phyloP scores from a whole-genome alignment of 352 stramenopile species.

The Pythium oligandrum region DNA sequence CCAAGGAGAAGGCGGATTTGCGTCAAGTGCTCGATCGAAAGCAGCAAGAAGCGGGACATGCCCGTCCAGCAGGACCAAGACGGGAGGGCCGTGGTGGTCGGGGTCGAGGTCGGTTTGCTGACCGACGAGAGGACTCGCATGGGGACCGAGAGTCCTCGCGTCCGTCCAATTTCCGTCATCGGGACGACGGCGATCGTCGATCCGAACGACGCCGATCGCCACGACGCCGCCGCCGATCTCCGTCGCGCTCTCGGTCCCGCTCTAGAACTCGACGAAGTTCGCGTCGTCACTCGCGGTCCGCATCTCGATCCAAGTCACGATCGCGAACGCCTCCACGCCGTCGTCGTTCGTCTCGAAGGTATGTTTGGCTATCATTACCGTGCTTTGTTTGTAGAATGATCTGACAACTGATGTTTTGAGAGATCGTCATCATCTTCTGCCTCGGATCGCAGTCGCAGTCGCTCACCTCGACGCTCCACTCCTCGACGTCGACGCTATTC shows the following conservation, averaged over 20 bases:
- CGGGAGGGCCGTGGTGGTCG: background rate
- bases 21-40: slow-evolving; percentile 57
- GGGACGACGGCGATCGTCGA: background rate
- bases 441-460: slow-evolving; percentile 1
- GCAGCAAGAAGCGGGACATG: slow-evolving; percentile 17
- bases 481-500: background rate
- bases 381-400: too few species aligned
- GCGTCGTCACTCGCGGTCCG: slow-evolving; percentile 19
- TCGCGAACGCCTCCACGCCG: too few species aligned
- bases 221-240: slow-evolving; percentile 12
- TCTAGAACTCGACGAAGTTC: slow-evolving; percentile 1
- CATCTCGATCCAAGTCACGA: background rate
- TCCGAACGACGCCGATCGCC: slow-evolving; percentile 2
- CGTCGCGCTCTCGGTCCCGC: slow-evolving; percentile 6
- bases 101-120: background rate
- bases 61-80: background rate
- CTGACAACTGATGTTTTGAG: too few species aligned
- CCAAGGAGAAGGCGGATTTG: slow-evolving; percentile 51
- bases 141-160: too few species aligned
- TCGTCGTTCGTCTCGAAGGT: too few species aligned
- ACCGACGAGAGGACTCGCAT: too few species aligned
- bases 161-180: too few species aligned
- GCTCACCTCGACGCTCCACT: slow-evolving; percentile 1
- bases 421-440: too few species aligned
- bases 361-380: too few species aligned